phyloP scores from a whole-genome alignment of 306 rosid genomes.

The Canavalia ensiformis region DNA sequence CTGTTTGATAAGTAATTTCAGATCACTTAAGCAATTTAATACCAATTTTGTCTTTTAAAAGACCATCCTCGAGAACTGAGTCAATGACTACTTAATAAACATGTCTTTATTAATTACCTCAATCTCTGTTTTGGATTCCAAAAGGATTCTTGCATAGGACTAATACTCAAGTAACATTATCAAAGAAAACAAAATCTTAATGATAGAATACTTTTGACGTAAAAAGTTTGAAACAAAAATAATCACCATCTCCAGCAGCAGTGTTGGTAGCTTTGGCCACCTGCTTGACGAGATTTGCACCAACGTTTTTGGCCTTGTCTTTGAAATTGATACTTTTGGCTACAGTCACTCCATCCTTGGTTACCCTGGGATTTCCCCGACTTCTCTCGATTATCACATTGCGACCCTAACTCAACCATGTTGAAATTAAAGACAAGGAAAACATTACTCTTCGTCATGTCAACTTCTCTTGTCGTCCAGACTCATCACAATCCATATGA shows the following conservation, averaged over 20 bases:
- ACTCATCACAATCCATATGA: neutral
- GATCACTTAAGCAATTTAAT: slow-evolving; percentile 12
- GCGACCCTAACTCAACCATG: slow-evolving; percentile 77
- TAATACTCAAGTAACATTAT: neutral
- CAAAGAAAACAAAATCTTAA: slow-evolving; percentile 24
- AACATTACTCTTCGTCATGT: neutral
- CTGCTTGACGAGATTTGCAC: slow-evolving; percentile 90
- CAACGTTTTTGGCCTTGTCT: slow-evolving; percentile 80
- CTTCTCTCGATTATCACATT: slow-evolving; percentile 83
- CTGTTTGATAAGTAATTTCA: slow-evolving; percentile 4
- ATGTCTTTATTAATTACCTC: neutral
- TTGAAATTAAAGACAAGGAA: slow-evolving; percentile 1
- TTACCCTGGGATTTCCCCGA: slow-evolving; percentile 69
- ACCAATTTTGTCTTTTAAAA: neutral
- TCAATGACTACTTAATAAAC: neutral
- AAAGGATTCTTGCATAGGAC: neutral
- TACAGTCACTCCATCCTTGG: slow-evolving; percentile 95
- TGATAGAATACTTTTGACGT: neutral
- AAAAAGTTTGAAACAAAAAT: slow-evolving; percentile 12
- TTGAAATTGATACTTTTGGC: slow-evolving; percentile 85
- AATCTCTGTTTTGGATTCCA: neutral
- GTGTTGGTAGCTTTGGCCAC: slow-evolving; percentile 92
- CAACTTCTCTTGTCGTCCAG: slow-evolving; percentile 7
- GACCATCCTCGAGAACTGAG: neutral
- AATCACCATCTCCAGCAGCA: slow-evolving; percentile 91